phyloP scores from a whole-genome alignment of 148 eudicot genomes.

The Chenopodium album region DNA sequence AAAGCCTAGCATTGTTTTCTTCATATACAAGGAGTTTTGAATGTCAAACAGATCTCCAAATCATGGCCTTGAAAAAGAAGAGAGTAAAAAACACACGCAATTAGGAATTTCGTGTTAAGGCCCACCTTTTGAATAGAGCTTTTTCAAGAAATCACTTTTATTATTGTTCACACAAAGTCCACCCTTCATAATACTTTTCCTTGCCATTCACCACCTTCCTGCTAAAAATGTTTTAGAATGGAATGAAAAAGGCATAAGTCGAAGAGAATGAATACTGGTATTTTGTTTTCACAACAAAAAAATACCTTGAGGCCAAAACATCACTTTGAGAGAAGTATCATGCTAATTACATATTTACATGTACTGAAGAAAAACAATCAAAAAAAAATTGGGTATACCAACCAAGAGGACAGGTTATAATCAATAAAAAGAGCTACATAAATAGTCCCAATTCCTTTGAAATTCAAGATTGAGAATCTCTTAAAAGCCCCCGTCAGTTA shows the following conservation, averaged over 20 bases:
- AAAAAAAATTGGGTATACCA: neutral
- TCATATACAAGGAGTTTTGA: neutral
- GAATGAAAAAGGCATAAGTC: neutral
- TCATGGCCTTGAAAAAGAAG: neutral
- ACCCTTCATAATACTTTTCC: slow-evolving; percentile 4
- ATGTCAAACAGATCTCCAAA: neutral
- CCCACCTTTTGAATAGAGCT: neutral
- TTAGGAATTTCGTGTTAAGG: neutral
- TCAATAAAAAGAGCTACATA: neutral
- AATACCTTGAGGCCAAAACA: neutral
- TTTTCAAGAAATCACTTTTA: neutral
- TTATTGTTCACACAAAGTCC: neutral
- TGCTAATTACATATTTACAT: neutral
- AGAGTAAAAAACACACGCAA: neutral
- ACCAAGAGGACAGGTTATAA: neutral
- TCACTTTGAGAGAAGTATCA: neutral
- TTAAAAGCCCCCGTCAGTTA: neutral
- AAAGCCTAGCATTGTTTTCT: neutral
- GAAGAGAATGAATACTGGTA: neutral
- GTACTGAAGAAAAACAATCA: neutral
- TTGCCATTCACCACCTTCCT: neutral
- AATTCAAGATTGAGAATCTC: neutral
- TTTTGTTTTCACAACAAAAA: neutral
- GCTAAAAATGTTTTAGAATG: neutral
- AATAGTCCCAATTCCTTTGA: neutral